Evolutionary conservation across 176 grass and related monocot species (phyloP).

Genomic region (Typha latifolia): DNA sequence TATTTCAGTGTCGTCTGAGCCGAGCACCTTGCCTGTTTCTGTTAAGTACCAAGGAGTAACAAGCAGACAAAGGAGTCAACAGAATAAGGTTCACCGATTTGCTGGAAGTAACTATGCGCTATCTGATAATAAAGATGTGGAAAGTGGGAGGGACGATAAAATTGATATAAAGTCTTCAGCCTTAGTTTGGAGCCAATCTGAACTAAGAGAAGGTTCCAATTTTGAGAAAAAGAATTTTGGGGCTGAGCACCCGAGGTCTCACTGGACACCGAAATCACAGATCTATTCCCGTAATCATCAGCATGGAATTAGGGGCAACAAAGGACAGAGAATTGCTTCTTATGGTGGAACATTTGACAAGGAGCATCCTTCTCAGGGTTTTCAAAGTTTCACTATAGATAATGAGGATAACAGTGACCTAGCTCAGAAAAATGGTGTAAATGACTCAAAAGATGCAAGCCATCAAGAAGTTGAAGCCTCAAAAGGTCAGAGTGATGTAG

Average conservation of each 20-base stretch:
- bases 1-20: constrained; percentile 18
- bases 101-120: constrained; percentile 30
- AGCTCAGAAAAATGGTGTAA: background rate
- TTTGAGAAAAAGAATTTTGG: constrained; percentile 38
- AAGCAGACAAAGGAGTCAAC: constrained; percentile 43
- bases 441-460: background rate
- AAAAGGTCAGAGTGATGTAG: background rate
- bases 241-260: constrained; percentile 26
- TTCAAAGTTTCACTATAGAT: too few species aligned
- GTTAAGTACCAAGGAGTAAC: constrained; percentile 35
- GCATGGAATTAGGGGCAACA: constrained; percentile 34
- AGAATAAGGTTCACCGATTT: constrained; percentile 42
- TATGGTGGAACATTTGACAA: too few species aligned
- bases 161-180: constrained; percentile 2
- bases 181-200: constrained; percentile 28
- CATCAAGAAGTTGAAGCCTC: background rate
- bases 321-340: constrained; percentile 5
- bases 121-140: constrained; percentile 26
- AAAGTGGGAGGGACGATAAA: constrained; percentile 30
- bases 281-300: constrained; percentile 24
- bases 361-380: too few species aligned
- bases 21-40: too few species aligned
- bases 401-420: background rate
- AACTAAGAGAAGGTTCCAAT: too few species aligned
- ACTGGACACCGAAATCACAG: constrained; percentile 82